Evolutionary conservation across 2,329 filamentous ascomycete species (phyloP).

Genomic region (Nakataea oryzae): DNA sequence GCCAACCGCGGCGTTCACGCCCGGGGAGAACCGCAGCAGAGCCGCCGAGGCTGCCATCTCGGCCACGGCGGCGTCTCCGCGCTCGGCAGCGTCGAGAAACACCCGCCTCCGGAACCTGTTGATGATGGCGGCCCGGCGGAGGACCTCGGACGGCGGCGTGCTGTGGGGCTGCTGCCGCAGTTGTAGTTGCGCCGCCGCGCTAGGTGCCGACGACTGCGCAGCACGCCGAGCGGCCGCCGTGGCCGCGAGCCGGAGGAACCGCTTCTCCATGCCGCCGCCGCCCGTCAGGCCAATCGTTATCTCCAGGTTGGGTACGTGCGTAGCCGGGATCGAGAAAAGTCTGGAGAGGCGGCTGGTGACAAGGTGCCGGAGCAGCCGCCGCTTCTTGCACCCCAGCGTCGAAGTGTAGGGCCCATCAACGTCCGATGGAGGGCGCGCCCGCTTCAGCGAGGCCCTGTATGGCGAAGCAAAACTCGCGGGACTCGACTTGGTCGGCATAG

Average conservation of each 20-base stretch:
- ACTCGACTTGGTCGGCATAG: not conserved
- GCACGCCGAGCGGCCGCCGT: constrained; percentile 23
- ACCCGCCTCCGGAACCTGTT: constrained; percentile 46
- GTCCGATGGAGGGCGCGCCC: constrained; percentile 41
- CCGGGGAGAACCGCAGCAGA: constrained; percentile 14
- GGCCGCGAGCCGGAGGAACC: constrained; percentile 37
- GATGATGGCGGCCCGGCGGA: constrained; percentile 56
- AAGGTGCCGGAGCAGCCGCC: constrained; percentile 49
- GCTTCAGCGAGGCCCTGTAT: constrained; percentile 26
- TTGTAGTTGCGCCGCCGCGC: not conserved
- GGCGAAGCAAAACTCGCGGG: not conserved
- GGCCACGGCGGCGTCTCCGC: constrained; percentile 19
- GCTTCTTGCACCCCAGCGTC: constrained; percentile 51
- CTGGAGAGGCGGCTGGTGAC: constrained; percentile 61
- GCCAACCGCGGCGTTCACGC: constrained; percentile 19
- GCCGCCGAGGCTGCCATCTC: constrained; percentile 21
- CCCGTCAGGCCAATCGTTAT: constrained; percentile 11
- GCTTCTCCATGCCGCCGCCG: constrained; percentile 21
- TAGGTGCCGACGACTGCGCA: not conserved
- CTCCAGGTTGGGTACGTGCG: constrained; percentile 57
- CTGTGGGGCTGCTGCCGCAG: not conserved
- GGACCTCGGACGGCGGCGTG: constrained; percentile 25
- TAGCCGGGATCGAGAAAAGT: constrained; percentile 58
- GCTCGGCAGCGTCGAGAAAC: constrained; percentile 21
- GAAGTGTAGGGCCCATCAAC: constrained; percentile 47